Evolutionary conservation across 75 land plant genomes (phyloP), one percentile per base, ranked within the genome.

Genomic region (Gnetum montanum): DNA sequence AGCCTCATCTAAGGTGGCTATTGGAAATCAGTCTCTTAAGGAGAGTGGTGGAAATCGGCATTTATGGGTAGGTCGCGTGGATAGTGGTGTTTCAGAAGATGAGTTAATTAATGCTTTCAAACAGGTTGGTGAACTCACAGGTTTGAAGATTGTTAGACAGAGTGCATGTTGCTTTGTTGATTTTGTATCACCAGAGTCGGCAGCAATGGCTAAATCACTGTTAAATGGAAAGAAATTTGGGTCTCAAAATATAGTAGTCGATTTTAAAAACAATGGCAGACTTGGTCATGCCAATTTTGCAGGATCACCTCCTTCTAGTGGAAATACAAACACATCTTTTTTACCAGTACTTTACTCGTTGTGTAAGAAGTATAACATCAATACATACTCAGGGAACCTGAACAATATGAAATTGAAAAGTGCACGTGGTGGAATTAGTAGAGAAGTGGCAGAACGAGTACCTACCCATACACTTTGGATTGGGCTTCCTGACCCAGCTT

Each of bases 221-320:
- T 54, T 81, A 43, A 69, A 78, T 65, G 83, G 75, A 45, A 58
- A 44, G 43, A 69, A 78, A 60, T 76, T 82, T 75, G 79, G 75
- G 20, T 37, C 60, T 55, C 66, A 71, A 33, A 54, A 67, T 37
- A 58, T 71, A 19, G 43, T 59, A 29, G 78, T 70, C 56, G 90
- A 85, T 31, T 56, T 61, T 36, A 85, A 72, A 70, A 71, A 43
- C 45, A 46, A 41, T 15, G 26, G 46, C 27, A 73, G 73, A 38
- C 69, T 41, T 43, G 65, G 71, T 38, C 54, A 70, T 20, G 57
- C 23, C 46, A 58, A 56, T 54, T 37, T 65, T 27, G 30, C 60
- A 46, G 64, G 45, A 24, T 81, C 88, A 15, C 81, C 88, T 60
- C 70, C 77, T 61, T 47, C 45, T 10, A 61, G 52, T 49, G 49